phyloP scores from a whole-genome alignment of 345 rosid genomes.

The Litchi chinensis region DNA sequence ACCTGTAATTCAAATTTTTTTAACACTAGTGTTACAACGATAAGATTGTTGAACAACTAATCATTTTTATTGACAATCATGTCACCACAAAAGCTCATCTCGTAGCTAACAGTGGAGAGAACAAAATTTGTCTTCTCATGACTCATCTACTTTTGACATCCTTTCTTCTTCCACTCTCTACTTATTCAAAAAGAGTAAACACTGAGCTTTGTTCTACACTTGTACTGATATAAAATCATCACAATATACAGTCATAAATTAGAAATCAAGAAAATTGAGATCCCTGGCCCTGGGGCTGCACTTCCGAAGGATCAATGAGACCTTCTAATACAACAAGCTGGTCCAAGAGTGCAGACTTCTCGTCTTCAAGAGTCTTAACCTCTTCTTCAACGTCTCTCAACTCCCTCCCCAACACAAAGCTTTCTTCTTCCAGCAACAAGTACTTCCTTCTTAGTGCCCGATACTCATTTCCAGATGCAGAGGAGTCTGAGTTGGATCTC shows the following conservation, averaged over 20 bases:
- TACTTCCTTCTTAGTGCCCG: constrained; percentile 69
- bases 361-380: constrained; percentile 71
- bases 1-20: neutral
- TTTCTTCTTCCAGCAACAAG: constrained; percentile 78
- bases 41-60: too few relatives aligned
- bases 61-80: too few relatives aligned
- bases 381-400: constrained; percentile 65
- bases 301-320: constrained; percentile 67
- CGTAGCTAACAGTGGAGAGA: neutral
- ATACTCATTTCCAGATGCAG: constrained; percentile 63
- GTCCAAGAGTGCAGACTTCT: constrained; percentile 75
- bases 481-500: constrained; percentile 67
- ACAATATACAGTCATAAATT: constrained; percentile 1
- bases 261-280: neutral
- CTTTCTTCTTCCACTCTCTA: neutral
- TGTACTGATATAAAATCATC: neutral
- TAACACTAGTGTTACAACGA: neutral
- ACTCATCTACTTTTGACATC: neutral
- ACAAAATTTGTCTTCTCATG: neutral
- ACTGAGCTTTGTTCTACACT: neutral
- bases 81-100: constrained; percentile 1
- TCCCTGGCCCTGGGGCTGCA: constrained; percentile 28
- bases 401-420: constrained; percentile 61
- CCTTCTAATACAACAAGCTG: constrained; percentile 92
- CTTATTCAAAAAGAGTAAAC: too few relatives aligned